phyloP scores from a whole-genome alignment of 2,329 filamentous ascomycete genomes.

The Apiospora phragmitis region DNA sequence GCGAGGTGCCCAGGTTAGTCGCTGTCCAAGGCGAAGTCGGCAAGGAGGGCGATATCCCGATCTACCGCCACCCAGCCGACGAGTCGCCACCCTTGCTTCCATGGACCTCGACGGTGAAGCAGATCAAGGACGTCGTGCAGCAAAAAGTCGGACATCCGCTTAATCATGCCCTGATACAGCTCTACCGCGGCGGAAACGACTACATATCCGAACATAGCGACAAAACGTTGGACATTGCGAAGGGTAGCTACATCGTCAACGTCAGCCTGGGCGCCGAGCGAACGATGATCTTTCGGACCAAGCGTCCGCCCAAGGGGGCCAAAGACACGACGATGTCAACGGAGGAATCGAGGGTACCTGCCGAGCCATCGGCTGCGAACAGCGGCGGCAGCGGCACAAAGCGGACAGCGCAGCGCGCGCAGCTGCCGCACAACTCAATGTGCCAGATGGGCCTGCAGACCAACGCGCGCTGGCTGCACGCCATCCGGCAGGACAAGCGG shows the following conservation, averaged over 20 bases:
- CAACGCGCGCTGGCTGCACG: conserved; percentile 87
- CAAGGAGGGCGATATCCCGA: conserved; percentile 71
- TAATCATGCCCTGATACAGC: conserved; percentile 91
- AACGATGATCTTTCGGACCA: conserved; percentile 86
- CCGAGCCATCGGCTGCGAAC: conserved; percentile 15
- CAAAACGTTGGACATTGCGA: conserved; percentile 89
- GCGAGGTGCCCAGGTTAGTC: conserved; percentile 87
- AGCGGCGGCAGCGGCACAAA: conserved; percentile 30
- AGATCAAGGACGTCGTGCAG: conserved; percentile 70
- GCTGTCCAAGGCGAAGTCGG: conserved; percentile 79
- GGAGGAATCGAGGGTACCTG: conserved; percentile 2
- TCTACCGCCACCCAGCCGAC: conserved; percentile 95
- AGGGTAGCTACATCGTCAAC: conserved; percentile 83
- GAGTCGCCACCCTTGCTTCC: conserved; percentile 75
- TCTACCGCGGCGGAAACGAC: conserved; percentile 86
- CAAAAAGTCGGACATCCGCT: conserved; percentile 73
- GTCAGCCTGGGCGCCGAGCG: conserved; percentile 90
- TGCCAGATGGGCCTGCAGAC: conserved; percentile 79
- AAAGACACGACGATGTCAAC: conserved; percentile 14
- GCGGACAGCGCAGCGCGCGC: conserved; percentile 65
- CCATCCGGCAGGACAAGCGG: conserved; percentile 87
- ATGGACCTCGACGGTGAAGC: conserved; percentile 73
- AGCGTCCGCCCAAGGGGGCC: conserved; percentile 49
- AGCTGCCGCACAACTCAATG: conserved; percentile 85
- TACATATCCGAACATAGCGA: conserved; percentile 97